Conservation (phyloP, 1,139 yeast genomes). For the Debaryomyces udenii region DNA sequence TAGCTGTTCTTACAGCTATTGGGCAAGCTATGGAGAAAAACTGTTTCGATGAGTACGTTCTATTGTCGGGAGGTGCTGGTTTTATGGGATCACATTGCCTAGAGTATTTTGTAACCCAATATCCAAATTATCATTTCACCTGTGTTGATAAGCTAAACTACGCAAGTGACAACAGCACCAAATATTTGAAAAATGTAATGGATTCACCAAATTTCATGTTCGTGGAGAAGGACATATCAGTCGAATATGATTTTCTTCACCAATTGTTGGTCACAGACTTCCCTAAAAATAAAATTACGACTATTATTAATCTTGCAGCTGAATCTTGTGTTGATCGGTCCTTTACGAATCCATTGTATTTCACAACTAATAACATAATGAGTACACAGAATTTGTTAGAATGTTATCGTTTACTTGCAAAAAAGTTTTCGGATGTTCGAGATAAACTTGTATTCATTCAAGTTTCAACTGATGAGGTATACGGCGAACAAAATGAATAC, state of each 20-base stretch:
- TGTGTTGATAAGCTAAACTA: slow-evolving; percentile 54
- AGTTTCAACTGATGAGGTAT: slow-evolving; percentile 65
- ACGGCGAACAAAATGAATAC: slow-evolving; percentile 45
- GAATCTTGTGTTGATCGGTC: slow-evolving; percentile 61
- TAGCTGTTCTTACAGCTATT: background rate
- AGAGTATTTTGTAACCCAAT: slow-evolving; percentile 36
- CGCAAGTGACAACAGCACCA: slow-evolving; percentile 25
- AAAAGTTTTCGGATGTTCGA: slow-evolving; percentile 6
- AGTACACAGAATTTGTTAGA: slow-evolving; percentile 57
- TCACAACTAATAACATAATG: slow-evolving; percentile 51
- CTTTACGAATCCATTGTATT: slow-evolving; percentile 48
- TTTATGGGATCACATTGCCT: slow-evolving; percentile 58
- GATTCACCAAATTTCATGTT: slow-evolving; percentile 26
- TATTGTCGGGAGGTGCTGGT: slow-evolving; percentile 65
- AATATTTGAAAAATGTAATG: slow-evolving; percentile 27
- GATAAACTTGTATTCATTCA: slow-evolving; percentile 39
- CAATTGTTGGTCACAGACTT: slow-evolving; percentile 16
- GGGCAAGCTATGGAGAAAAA: slow-evolving; percentile 2
- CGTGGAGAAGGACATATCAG: slow-evolving; percentile 42
- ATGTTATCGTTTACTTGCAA: slow-evolving; percentile 27
- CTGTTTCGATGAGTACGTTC: slow-evolving; percentile 26
- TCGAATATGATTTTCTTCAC: slow-evolving; percentile 22
- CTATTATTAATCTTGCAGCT: slow-evolving; percentile 59
- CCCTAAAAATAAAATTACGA: slow-evolving; percentile 26
- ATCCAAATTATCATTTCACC: slow-evolving; percentile 43